phyloP scores from a whole-genome alignment of 2,329 filamentous ascomycete species.

The Fusarium sp. region DNA sequence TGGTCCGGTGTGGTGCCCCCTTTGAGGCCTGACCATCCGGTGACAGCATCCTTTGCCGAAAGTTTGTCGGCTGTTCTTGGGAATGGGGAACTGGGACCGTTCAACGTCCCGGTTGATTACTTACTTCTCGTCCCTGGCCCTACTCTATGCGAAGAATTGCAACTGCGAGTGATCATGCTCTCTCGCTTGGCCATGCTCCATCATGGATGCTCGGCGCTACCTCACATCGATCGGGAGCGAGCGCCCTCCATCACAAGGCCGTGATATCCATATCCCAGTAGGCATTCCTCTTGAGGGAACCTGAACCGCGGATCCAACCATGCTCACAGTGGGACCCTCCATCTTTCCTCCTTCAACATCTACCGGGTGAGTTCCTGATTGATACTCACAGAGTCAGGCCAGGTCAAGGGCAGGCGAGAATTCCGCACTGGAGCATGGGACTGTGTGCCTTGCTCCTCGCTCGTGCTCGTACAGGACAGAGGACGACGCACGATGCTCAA shows the following conservation, averaged over 20 bases:
- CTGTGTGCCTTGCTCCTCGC: background rate
- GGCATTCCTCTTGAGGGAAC: constrained; percentile 23
- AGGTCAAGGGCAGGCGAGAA: constrained; percentile 8
- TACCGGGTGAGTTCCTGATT: constrained; percentile 7
- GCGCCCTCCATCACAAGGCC: background rate
- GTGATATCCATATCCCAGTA: constrained; percentile 6
- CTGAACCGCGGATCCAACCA: constrained; percentile 17
- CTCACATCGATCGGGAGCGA: constrained; percentile 30
- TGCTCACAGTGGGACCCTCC: constrained; percentile 7
- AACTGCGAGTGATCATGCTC: constrained; percentile 20
- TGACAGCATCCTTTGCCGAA: constrained; percentile 17
- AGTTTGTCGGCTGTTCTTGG: constrained; percentile 33
- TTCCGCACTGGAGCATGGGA: constrained; percentile 6
- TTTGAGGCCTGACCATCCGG: constrained; percentile 30
- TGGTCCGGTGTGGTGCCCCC: constrained; percentile 12
- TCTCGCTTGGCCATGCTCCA: constrained; percentile 14
- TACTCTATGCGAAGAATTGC: constrained; percentile 10
- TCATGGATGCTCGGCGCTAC: constrained; percentile 16
- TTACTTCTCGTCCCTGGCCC: constrained; percentile 18
- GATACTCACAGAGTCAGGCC: constrained; percentile 9
- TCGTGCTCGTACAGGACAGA: background rate
- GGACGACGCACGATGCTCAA: background rate
- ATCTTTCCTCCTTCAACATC: constrained; percentile 1
- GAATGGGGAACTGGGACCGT: constrained; percentile 17
- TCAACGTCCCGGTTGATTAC: constrained; percentile 25